Conservation (phyloP, 2,329 filamentous ascomycete species). For the Sclerotinia subarctica region DNA sequence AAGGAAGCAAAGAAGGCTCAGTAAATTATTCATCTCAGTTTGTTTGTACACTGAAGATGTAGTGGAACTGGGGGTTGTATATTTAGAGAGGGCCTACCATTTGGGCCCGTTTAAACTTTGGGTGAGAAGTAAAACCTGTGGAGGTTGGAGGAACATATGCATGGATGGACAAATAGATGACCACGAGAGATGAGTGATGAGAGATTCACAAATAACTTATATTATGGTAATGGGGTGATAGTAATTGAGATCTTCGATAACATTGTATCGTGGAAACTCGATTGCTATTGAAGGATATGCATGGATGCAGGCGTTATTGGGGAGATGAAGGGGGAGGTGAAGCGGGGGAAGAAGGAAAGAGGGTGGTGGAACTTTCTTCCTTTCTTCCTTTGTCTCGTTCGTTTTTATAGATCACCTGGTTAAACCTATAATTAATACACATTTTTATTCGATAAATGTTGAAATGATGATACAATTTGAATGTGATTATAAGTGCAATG, state of each 20-base stretch:
- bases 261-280: neutral
- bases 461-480: no score
- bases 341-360: neutral
- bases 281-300: neutral
- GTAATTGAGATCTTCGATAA: neutral
- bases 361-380: neutral
- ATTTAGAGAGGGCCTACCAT: neutral
- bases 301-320: neutral
- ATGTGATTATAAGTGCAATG: no score
- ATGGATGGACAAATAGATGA: neutral
- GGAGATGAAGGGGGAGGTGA: neutral
- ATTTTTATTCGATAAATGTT: neutral
- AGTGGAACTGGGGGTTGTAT: neutral
- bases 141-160: neutral
- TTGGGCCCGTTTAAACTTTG: neutral
- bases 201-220: slow-evolving; percentile 2
- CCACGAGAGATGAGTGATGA: slow-evolving; percentile 10
- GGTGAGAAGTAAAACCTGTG: neutral
- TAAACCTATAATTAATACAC: slow-evolving; percentile 4
- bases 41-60: neutral
- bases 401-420: neutral
- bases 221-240: slow-evolving; percentile 3
- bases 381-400: neutral
- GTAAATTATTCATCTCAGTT: neutral
- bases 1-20: slow-evolving; percentile 58